Conservation (phyloP, 2,329 filamentous ascomycete species). For the Curvularia lunata region DNA sequence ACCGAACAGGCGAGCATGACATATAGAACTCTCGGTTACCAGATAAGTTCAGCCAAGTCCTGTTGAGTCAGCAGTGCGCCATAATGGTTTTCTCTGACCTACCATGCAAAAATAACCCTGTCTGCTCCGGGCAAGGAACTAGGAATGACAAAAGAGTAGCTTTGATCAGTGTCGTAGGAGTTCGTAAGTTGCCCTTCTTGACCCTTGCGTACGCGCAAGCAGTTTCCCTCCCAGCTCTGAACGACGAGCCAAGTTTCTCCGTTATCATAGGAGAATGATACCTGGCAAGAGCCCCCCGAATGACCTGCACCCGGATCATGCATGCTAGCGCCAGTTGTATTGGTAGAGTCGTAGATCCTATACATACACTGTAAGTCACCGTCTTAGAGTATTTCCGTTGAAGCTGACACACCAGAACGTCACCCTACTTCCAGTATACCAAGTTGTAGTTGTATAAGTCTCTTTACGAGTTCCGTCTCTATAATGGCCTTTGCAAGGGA, state of each 20-base stretch:
- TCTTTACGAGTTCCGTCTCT: background rate
- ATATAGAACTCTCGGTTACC: constrained; percentile 55
- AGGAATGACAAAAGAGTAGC: constrained; percentile 52
- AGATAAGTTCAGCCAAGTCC: constrained; percentile 41
- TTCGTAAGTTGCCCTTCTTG: constrained; percentile 16
- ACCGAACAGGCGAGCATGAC: constrained; percentile 51
- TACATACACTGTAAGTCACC: background rate
- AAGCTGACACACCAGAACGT: constrained; percentile 5
- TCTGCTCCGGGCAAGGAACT: constrained; percentile 46
- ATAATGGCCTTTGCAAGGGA: constrained; percentile 10
- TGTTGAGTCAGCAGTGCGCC: constrained; percentile 3
- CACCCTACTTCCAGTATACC: constrained; percentile 6
- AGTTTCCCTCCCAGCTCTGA: constrained; percentile 53
- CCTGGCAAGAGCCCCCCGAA: constrained; percentile 54
- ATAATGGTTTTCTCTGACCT: background rate
- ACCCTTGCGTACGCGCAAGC: constrained; percentile 41
- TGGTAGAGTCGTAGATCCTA: constrained; percentile 14
- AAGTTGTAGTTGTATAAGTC: constrained; percentile 1
- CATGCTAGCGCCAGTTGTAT: constrained; percentile 10
- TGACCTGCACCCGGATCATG: constrained; percentile 30
- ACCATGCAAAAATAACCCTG: constrained; percentile 50
- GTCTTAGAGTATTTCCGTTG: background rate
- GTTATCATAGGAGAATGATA: constrained; percentile 50
- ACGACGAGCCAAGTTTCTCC: constrained; percentile 51
- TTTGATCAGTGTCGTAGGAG: constrained; percentile 43